Base-by-base conservation (phyloP, 305 asterid genomes). In the Fraxinus platypoda region DNA sequence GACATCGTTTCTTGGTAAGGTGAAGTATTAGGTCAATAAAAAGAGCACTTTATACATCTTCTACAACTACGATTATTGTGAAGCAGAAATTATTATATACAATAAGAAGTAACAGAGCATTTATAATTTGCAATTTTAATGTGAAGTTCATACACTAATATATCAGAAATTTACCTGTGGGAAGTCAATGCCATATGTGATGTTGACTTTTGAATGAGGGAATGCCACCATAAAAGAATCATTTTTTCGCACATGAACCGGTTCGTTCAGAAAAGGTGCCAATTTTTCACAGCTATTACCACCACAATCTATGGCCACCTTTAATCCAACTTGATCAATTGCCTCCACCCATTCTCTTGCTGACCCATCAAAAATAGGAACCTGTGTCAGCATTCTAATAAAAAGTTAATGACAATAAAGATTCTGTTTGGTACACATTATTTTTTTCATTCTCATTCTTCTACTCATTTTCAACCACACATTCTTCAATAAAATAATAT, bases 341-440 rank as follows among this genome's bases (percentile, higher is more conserved):
- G 95, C 98, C 66, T 90, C 93, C 74, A 92, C 91, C 99, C 99
- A 96, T 84, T 91, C 98, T 84, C 90, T 93, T 70, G 97, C 94
- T 59, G 99, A 96, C 76, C 99, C 99, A 86, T 96, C 98, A 83
- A 94, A 91, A 78, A 96, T 92, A 85, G 99, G 99, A 85, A 96
- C 94, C 98, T 94, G 94, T 38, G 78, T 76, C 74, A 49, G 83
- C 77, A 83, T 64, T 78, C 46, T 66, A 72, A 73, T 74, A 74
- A 59, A 76, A 77, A 64, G 49, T 59, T 13, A 54, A 33, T 76
- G 26, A 78, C 80, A 26, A 68, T 68, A 68, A 34, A 70, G 35
- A 13, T 68, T n/a, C n/a, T n/a, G n/a, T n/a, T n/a, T n/a, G n/a
- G n/a, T n/a, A n/a, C n/a, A n/a, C n/a, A n/a, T n/a, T n/a, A n/a